Percentiles rank a stretch among this genome's conserved stretches.
Conservation (phyloP, 306 rosid genomes). For the Potentilla sterilis region DNA sequence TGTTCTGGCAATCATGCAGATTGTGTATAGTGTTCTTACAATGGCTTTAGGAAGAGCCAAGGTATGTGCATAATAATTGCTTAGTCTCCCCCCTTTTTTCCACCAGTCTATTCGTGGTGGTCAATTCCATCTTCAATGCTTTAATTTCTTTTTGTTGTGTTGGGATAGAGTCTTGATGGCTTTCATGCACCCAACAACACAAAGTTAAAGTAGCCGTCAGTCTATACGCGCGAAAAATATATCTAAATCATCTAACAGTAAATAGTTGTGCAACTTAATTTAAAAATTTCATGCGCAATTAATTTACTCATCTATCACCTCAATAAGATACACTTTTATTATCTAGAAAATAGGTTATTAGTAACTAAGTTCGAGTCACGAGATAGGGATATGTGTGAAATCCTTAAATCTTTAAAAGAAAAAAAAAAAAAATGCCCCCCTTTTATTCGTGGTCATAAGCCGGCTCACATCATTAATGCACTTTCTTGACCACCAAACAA, state of each 20-base stretch:
- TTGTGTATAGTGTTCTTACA: conserved; percentile 50
- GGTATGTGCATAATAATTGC: conserved; percentile 27
- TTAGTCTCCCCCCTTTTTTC: not conserved
- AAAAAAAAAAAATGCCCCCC: too few relatives aligned
- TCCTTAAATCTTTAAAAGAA: too few relatives aligned
- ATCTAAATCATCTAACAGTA: too few relatives aligned
- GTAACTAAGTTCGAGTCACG: too few relatives aligned
- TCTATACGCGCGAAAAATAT: not conserved
- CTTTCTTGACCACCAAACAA: not conserved
- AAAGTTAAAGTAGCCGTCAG: not conserved
- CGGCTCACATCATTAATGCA: not conserved
- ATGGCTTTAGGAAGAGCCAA: conserved; percentile 63
- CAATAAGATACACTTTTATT: too few relatives aligned
- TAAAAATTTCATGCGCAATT: too few relatives aligned
- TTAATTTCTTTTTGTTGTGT: not conserved
- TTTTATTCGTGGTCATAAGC: not conserved
- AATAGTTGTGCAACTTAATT: too few relatives aligned
- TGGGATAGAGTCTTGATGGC: not conserved
- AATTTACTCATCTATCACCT: not conserved
- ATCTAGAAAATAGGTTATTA: too few relatives aligned
- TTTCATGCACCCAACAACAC: not conserved
- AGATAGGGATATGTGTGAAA: too few relatives aligned
- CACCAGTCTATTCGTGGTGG: not conserved
- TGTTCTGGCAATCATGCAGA: conserved; percentile 58
- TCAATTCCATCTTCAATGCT: not conserved